phyloP scores from a whole-genome alignment of 2,329 filamentous ascomycete genomes.

The Dactylonectria estremocensis region DNA sequence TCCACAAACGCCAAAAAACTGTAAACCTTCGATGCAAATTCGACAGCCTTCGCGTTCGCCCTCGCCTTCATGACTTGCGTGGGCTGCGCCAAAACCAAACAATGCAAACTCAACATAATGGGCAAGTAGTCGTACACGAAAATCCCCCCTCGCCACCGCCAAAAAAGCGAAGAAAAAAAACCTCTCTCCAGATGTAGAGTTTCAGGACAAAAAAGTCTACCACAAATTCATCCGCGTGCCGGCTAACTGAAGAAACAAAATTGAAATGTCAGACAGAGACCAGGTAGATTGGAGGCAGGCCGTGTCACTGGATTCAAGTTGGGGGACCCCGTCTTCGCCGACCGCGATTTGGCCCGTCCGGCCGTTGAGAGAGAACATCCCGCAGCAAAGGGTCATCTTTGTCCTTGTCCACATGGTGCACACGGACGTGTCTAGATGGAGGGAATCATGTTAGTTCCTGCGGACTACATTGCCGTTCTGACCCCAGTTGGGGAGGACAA shows the following conservation, averaged over 20 bases:
- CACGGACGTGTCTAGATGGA: constrained; percentile 83
- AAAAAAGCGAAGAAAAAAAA: neutral
- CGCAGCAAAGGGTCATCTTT: constrained; percentile 88
- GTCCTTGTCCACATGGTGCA: constrained; percentile 91
- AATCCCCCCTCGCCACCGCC: too few species aligned
- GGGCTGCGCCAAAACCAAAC: constrained; percentile 7
- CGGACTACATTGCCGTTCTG: neutral
- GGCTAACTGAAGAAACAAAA: neutral
- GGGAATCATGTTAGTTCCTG: constrained; percentile 25
- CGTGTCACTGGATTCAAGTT: constrained; percentile 34
- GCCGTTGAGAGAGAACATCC: constrained; percentile 87
- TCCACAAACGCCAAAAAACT: constrained; percentile 40
- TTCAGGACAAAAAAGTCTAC: neutral
- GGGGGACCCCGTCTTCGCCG: constrained; percentile 76
- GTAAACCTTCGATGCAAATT: constrained; percentile 28
- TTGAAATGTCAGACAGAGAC: neutral
- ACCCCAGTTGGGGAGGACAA: neutral
- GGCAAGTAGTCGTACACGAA: neutral
- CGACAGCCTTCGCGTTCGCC: constrained; percentile 5
- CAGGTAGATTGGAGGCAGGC: neutral
- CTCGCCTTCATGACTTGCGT: neutral
- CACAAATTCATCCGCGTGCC: neutral
- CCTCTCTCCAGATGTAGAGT: neutral
- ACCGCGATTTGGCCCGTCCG: constrained; percentile 87
- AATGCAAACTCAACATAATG: neutral